Percentiles rank a stretch among this genome's conserved stretches.
phyloP scores from a whole-genome alignment of 495 filamentous ascomycete species.

The Penicillium lividum region DNA sequence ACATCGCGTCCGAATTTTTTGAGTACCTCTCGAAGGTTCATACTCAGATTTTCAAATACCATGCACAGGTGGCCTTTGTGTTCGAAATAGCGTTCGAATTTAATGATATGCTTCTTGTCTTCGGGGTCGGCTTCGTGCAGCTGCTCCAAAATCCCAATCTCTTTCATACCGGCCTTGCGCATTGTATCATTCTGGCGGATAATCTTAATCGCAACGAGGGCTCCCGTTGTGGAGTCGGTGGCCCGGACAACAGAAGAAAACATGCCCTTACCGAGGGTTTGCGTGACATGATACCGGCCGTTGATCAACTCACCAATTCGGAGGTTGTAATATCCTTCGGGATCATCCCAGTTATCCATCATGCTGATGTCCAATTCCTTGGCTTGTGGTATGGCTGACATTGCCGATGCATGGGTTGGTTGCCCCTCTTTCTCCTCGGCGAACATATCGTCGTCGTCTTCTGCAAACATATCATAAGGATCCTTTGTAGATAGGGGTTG shows the following conservation, averaged over 20 bases:
- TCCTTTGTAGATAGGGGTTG: constrained; percentile 45
- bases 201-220: constrained; percentile 85
- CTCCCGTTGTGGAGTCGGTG: constrained; percentile 70
- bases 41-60: constrained; percentile 91
- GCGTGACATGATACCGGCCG: constrained; percentile 81
- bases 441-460: constrained; percentile 89
- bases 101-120: constrained; percentile 89
- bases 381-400: constrained; percentile 53
- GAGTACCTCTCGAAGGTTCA: constrained; percentile 92
- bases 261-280: constrained; percentile 90
- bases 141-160: constrained; percentile 86
- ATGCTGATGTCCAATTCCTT: constrained; percentile 76
- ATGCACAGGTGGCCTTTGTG: constrained; percentile 95
- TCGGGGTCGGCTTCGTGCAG: constrained; percentile 81
- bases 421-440: constrained; percentile 59
- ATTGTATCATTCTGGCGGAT: constrained; percentile 93
- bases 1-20: constrained; percentile 96
- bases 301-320: constrained; percentile 87
- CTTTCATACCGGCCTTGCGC: constrained; percentile 89
- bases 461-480: constrained; percentile 95
- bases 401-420: constrained; percentile 43
- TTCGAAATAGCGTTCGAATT: constrained; percentile 82
- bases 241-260: constrained; percentile 95
- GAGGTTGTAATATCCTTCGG: constrained; percentile 93
- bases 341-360: constrained; percentile 91